Evolutionary conservation across 495 filamentous ascomycete genomes (phyloP).

Genomic region (Aspergillus bertholletiae): DNA sequence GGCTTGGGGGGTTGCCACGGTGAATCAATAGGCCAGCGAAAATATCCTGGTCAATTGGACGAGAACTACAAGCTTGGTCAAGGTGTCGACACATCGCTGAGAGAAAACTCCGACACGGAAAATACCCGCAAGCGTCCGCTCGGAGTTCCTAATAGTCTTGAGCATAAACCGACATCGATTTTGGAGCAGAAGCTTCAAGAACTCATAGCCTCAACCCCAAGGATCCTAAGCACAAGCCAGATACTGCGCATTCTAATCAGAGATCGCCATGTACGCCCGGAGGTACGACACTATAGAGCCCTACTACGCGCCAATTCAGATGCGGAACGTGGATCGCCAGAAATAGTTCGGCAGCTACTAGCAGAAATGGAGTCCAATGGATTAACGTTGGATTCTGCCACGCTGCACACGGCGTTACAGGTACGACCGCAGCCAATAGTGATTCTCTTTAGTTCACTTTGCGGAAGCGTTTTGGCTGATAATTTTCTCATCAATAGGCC

Average conservation of each 20-base stretch:
- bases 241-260: slow-evolving; percentile 49
- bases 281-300: slow-evolving; percentile 64
- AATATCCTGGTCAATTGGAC: background rate
- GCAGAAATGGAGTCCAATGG: slow-evolving; percentile 63
- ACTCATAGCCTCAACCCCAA: slow-evolving; percentile 14
- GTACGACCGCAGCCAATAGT: slow-evolving; percentile 33
- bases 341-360: slow-evolving; percentile 54
- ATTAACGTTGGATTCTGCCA: slow-evolving; percentile 57
- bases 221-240: slow-evolving; percentile 22
- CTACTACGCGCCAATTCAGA: slow-evolving; percentile 70
- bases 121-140: slow-evolving; percentile 5
- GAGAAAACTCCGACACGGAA: background rate
- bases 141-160: slow-evolving; percentile 18
- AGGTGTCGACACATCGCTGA: background rate
- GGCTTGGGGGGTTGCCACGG: background rate
- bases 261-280: slow-evolving; percentile 59
- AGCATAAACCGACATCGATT: slow-evolving; percentile 14
- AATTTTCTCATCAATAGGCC: slow-evolving; percentile 39
- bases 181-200: slow-evolving; percentile 28
- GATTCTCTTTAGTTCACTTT: background rate
- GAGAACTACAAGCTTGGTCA: background rate
- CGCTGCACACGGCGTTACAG: slow-evolving; percentile 71
- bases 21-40: background rate
- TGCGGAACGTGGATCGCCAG: slow-evolving; percentile 58
- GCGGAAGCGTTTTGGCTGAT: slow-evolving; percentile 12